Evolutionary conservation across 2,329 filamentous ascomycete species (phyloP).

Genomic region (Domatiomyces globalis): DNA sequence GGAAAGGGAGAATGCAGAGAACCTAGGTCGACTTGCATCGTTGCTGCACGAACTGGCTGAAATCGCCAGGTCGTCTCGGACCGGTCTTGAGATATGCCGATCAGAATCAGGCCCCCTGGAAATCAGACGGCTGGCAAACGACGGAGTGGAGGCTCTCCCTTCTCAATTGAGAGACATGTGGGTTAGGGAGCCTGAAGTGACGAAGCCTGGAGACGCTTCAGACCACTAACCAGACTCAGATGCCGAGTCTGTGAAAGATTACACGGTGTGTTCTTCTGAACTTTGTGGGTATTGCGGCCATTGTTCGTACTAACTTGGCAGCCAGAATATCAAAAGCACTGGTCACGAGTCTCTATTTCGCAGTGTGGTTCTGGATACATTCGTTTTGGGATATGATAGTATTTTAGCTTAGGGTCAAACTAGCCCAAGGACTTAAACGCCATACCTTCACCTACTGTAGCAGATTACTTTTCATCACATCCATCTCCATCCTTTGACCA

Average conservation of each 20-base stretch:
- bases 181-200: background rate
- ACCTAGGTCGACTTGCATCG: slow-evolving; percentile 18
- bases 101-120: background rate
- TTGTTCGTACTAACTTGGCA: slow-evolving; percentile 2
- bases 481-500: too few relatives aligned
- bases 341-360: too few relatives aligned
- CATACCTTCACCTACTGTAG: too few relatives aligned
- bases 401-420: too few relatives aligned
- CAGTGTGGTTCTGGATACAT: too few relatives aligned
- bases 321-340: too few relatives aligned
- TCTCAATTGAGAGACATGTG: slow-evolving; percentile 2
- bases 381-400: too few relatives aligned
- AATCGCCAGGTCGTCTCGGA: slow-evolving; percentile 15
- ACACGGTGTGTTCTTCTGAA: slow-evolving; percentile 3
- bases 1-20: slow-evolving; percentile 27
- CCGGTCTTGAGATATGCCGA: slow-evolving; percentile 23
- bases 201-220: background rate
- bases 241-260: slow-evolving; percentile 6
- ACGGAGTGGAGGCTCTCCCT: slow-evolving; percentile 3
- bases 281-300: slow-evolving; percentile 6
- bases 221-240: background rate
- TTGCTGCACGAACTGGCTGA: slow-evolving; percentile 23
- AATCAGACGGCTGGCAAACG: slow-evolving; percentile 2
- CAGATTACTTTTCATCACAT: too few relatives aligned
- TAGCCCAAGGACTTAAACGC: too few relatives aligned